Evolutionary conservation across 495 filamentous ascomycete species (phyloP).

Genomic region (Sporormia fimetaria): DNA sequence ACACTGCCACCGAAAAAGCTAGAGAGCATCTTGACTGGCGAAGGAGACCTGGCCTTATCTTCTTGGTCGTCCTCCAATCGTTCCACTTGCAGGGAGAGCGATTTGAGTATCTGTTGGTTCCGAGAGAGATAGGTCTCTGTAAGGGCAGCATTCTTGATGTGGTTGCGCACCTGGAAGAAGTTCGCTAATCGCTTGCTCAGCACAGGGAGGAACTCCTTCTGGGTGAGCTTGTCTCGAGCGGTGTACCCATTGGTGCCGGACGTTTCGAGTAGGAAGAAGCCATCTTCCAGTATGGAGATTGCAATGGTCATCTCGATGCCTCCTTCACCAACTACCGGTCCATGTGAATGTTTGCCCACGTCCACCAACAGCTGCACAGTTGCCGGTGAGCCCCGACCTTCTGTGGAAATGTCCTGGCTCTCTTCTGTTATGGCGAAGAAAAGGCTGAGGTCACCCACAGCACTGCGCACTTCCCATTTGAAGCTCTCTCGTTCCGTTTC

Average conservation of each 20-base stretch:
- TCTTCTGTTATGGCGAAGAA: constrained; percentile 71
- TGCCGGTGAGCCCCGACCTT: constrained; percentile 47
- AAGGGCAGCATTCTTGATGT: constrained; percentile 54
- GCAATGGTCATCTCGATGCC: constrained; percentile 55
- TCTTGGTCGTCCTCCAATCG: constrained; percentile 46
- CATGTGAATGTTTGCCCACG: constrained; percentile 45
- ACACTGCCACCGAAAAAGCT: constrained; percentile 52
- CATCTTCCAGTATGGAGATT: constrained; percentile 32
- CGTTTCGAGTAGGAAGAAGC: constrained; percentile 47
- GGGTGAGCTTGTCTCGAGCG: constrained; percentile 55
- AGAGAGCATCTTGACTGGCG: constrained; percentile 83
- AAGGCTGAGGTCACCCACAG: constrained; percentile 50
- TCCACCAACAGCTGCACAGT: constrained; percentile 51
- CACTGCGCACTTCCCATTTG: constrained; percentile 65
- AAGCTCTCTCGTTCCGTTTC: constrained; percentile 67
- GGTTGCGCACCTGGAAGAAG: constrained; percentile 56
- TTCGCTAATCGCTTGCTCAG: constrained; percentile 57
- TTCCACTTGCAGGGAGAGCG: constrained; percentile 45
- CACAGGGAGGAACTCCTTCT: constrained; percentile 55
- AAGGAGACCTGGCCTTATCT: constrained; percentile 56
- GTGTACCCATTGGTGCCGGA: constrained; percentile 48
- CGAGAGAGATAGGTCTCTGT: constrained; percentile 52
- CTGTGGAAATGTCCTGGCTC: constrained; percentile 37
- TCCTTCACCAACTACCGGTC: constrained; percentile 51
- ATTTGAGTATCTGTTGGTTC: constrained; percentile 62